These are phyloP conservation scores for Mucor piriformis DNA, from an alignment of 371 early-diverging fungal genomes.

Conservation along the genomic window DNA sequence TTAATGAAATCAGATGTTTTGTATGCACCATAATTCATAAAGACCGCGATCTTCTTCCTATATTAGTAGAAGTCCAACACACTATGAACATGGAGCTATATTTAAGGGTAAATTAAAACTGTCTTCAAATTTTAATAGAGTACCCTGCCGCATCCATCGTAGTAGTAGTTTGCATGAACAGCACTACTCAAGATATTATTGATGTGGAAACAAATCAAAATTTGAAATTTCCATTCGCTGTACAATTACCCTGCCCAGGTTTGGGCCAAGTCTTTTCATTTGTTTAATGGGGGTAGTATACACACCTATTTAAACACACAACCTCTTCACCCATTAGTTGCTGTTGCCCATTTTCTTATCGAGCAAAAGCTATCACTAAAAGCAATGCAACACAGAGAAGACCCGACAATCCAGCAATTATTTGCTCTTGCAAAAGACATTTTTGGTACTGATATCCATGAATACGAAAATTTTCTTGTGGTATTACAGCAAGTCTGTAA, in stretches of 20 bases:
- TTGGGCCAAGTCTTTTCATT: constrained; percentile 2
- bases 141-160: constrained; percentile 8
- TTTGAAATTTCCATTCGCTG: no score
- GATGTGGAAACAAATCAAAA: no score
- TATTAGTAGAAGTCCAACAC: no score
- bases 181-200: no score
- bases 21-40: no score
- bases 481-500: neutral
- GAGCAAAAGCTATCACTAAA: constrained; percentile 10
- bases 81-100: no score
- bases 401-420: constrained; percentile 5
- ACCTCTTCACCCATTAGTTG: neutral
- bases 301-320: neutral
- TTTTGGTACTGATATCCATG: constrained; percentile 1
- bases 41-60: no score
- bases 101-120: no score
- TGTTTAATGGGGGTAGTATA: constrained; percentile 8
- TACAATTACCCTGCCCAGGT: no score
- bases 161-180: neutral
- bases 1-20: no score
- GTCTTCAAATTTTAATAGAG: constrained; percentile 14
- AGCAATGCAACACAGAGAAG: constrained; percentile 3
- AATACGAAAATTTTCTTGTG: neutral
- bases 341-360: constrained; percentile 7
- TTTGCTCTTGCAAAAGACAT: constrained; percentile 6